Evolutionary conservation across 2,329 filamentous ascomycete species (phyloP).

Genomic region (Pleochaeta shiraiana): DNA sequence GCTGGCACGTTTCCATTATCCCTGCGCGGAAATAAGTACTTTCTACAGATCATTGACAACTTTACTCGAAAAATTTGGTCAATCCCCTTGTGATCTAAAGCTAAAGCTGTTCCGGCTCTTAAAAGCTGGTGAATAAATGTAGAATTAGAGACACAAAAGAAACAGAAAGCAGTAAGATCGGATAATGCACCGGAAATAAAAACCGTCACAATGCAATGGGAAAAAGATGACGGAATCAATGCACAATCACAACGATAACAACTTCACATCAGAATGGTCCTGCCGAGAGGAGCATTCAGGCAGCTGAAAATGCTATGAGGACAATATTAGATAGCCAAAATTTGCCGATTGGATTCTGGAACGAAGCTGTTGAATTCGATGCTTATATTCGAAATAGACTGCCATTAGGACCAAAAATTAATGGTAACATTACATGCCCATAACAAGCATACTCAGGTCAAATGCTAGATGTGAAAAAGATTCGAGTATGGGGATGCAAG

Average conservation of each 20-base stretch:
- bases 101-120: not conserved
- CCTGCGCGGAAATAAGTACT: not conserved
- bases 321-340: not conserved
- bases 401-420: not conserved
- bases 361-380: conserved; percentile 1
- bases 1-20: not conserved
- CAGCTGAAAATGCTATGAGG: not conserved
- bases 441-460: not conserved
- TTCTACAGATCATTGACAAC: not conserved
- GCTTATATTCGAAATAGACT: not conserved
- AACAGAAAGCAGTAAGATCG: not conserved
- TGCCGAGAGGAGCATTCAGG: not conserved
- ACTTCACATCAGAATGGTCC: not conserved
- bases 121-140: not conserved
- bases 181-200: not conserved
- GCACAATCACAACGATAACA: not conserved
- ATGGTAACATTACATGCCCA: not conserved
- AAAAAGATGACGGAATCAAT: not conserved
- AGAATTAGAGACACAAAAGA: not conserved
- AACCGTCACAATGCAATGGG: not conserved
- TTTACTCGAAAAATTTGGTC: conserved; percentile 1
- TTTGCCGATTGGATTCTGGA: not conserved
- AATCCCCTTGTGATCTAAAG: not conserved
- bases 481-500: not conserved
- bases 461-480: not conserved